These are phyloP conservation scores for Thalassiosira pacifica DNA, from an alignment of 352 stramenopile genomes.

Conservation along the genomic window DNA sequence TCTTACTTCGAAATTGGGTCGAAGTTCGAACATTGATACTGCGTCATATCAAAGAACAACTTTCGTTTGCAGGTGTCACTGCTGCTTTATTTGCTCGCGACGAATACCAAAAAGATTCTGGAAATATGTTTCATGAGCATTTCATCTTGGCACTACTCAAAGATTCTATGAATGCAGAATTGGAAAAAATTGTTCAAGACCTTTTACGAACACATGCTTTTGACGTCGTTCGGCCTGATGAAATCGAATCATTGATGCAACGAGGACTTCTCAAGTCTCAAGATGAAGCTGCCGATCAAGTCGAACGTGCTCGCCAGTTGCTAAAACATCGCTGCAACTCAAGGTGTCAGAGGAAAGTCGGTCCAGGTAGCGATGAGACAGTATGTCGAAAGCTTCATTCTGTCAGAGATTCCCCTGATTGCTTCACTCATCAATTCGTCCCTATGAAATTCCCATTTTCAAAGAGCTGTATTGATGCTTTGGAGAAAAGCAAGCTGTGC, in stretches of 20 bases:
- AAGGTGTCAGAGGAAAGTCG: constrained; percentile 6
- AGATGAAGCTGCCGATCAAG: not conserved
- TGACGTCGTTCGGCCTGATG: constrained; percentile 12
- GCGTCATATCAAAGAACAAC: constrained; percentile 9
- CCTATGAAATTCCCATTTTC: not conserved
- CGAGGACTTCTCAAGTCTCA: constrained; percentile 24
- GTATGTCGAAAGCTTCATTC: constrained; percentile 34
- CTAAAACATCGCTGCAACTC: constrained; percentile 3
- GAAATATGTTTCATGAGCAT: constrained; percentile 50
- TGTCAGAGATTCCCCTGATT: constrained; percentile 20
- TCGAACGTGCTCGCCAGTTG: not conserved
- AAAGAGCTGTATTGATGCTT: too few relatives aligned
- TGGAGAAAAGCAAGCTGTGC: too few relatives aligned
- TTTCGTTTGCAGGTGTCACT: not conserved
- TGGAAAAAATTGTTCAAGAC: constrained; percentile 19
- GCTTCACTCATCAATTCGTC: not conserved
- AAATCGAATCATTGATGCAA: constrained; percentile 33
- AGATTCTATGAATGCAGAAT: constrained; percentile 18
- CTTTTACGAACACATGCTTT: constrained; percentile 17
- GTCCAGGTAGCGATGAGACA: not conserved
- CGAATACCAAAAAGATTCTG: constrained; percentile 47
- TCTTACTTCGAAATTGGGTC: constrained; percentile 41
- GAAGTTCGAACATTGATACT: constrained; percentile 13
- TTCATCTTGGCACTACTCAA: constrained; percentile 29
- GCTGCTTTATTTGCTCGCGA: constrained; percentile 30